Base-by-base conservation (phyloP, 169 alveolate species). In the Condylostoma magnum region DNA sequence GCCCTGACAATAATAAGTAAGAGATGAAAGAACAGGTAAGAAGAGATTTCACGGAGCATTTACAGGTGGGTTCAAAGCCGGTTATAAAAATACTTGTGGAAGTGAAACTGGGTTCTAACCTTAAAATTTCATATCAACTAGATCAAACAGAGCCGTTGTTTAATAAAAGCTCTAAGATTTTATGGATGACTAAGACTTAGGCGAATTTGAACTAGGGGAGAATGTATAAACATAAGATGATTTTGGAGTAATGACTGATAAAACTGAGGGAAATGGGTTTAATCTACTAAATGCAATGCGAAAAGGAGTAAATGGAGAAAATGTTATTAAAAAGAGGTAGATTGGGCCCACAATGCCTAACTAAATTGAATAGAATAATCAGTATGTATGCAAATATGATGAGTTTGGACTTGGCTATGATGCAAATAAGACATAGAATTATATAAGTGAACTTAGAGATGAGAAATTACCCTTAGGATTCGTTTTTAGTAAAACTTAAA, bases 51-150 rank as follows among this genome's bases (percentile, higher is more conserved):
- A 58, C 41, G 71, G 71, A 12, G 71, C 71, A 22, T 58, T 58
- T 58, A 58, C 55, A 18, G 71, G 71, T 2, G 71, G 71, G 6
- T 58, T 58, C 33, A 8, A 31, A 1, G 71, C 71, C 41, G 71
- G 71, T 0, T 58, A 58, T 58, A 58, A 58, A 2, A 58, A 58
- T 38, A 58, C 71, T 36, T 58, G 71, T 34, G 71, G 55, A 15
- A 58, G 55, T 18, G 36, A 37, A 1, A n/a, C 25, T 6, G 71
- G 71, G 12, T 58, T 58, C 25, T 10, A n/a, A 18, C 71, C 71
- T 1, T n/a, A 15, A 0, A 22, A 6, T 8, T 58, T 58, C 41
- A 41, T 58, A 37, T 37, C 55, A 1, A n/a, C 38, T 2, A 2
- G 71, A 38, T n/a, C 8, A 8, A 38, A 18, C 15, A 33, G 55